These are phyloP conservation scores for Penicilliopsis zonata DNA, from an alignment of 495 filamentous ascomycete genomes.

Conservation along the genomic window DNA sequence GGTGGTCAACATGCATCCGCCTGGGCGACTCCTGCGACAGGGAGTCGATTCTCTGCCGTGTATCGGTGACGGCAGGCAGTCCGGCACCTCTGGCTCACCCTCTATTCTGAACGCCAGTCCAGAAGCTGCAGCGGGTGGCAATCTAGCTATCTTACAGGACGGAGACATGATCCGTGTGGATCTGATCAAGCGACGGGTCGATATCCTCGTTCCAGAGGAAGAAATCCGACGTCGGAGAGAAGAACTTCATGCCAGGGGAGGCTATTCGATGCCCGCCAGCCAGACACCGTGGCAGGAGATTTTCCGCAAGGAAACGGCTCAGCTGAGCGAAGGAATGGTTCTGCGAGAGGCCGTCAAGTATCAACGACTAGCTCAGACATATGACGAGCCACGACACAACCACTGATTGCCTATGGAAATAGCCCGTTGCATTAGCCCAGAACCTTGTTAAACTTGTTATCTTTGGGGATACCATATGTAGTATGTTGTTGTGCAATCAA, in stretches of 20 bases:
- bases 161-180: constrained; percentile 46
- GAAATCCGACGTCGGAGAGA: constrained; percentile 56
- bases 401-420: too few species aligned
- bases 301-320: constrained; percentile 37
- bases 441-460: too few species aligned
- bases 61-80: constrained; percentile 44
- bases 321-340: constrained; percentile 42
- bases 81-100: constrained; percentile 41
- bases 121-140: constrained; percentile 49
- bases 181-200: constrained; percentile 37
- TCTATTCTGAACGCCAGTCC: constrained; percentile 46
- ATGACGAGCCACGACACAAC: constrained; percentile 35
- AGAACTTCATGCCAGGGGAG: constrained; percentile 25
- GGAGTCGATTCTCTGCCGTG: constrained; percentile 40
- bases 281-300: constrained; percentile 41
- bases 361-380: constrained; percentile 38
- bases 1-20: constrained; percentile 46
- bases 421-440: too few species aligned
- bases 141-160: constrained; percentile 39
- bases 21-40: constrained; percentile 29
- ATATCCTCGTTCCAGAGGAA: constrained; percentile 39
- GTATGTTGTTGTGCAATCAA: too few species aligned
- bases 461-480: too few species aligned
- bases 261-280: constrained; percentile 21
- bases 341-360: constrained; percentile 36